A percentile compares a stretch with the other conserved stretches of the same genome.
Conservation (phyloP, 805 yeast genomes). For the Spencermartinsiella europaea region DNA sequence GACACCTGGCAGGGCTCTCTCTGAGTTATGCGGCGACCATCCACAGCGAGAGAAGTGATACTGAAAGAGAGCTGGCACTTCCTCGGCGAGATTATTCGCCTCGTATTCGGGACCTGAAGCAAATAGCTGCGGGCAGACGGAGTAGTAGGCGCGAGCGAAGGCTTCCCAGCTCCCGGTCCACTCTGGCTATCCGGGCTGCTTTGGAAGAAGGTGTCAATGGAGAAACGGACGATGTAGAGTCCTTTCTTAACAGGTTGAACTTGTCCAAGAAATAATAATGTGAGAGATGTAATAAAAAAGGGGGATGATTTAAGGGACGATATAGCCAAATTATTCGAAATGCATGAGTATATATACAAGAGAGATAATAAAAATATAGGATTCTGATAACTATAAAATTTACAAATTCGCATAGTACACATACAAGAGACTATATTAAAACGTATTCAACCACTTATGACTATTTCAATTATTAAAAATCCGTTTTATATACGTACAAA, state of each 20-base stretch:
- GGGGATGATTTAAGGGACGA: too few species aligned
- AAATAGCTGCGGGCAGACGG: constrained; percentile 16
- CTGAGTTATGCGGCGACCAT: constrained; percentile 4
- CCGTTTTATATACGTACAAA: too few species aligned
- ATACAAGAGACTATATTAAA: too few species aligned
- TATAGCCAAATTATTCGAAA: too few species aligned
- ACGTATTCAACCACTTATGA: too few species aligned
- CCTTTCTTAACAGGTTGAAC: constrained; percentile 1
- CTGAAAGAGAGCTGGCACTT: background rate
- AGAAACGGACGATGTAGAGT: constrained; percentile 1
- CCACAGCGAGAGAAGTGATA: constrained; percentile 2
- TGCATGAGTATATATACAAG: background rate
- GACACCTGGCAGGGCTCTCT: constrained; percentile 12
- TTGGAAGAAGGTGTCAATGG: background rate
- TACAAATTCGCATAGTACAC: too few species aligned
- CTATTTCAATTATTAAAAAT: too few species aligned
- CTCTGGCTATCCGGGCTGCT: background rate
- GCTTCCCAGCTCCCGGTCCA: background rate
- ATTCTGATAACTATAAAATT: too few species aligned
- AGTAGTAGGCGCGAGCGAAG: background rate
- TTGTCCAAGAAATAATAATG: background rate
- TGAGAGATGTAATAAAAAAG: background rate
- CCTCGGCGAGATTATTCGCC: constrained; percentile 17
- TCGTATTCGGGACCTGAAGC: constrained; percentile 16
- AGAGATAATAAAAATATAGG: background rate